Percentiles rank a stretch among this genome's conserved stretches.
These are phyloP conservation scores for Gracilaria gracilis DNA, from an alignment of 23 red algal genomes.

Conservation along the genomic window DNA sequence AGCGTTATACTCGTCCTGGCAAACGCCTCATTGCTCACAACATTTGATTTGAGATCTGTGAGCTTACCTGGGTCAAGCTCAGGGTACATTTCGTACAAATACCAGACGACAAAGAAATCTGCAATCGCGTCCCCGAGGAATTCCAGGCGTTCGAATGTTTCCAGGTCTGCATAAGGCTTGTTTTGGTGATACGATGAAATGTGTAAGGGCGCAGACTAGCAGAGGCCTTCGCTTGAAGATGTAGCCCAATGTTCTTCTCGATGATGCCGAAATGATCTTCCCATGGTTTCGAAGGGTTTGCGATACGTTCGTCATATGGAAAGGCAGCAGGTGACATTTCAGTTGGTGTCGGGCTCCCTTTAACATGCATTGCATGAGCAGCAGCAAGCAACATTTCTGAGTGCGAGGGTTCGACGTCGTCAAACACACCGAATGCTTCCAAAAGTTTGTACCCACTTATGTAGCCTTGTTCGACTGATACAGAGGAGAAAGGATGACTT, in stretches of 20 bases:
- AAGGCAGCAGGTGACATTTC: conserved; percentile 39
- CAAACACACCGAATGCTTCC: conserved; percentile 48
- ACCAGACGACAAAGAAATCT: conserved; percentile 67
- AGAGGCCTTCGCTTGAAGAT: conserved; percentile 62
- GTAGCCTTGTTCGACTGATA: conserved; percentile 53
- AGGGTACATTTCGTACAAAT: conserved; percentile 75
- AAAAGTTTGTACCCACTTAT: conserved; percentile 52
- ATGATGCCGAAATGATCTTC: conserved; percentile 65
- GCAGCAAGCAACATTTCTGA: conserved; percentile 64
- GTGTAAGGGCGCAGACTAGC: conserved; percentile 69
- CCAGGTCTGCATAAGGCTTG: conserved; percentile 8
- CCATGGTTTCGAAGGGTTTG: conserved; percentile 56
- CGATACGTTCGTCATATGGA: conserved; percentile 46
- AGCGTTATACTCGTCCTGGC: conserved; percentile 54
- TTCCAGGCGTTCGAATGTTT: conserved; percentile 76
- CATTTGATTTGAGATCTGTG: conserved; percentile 66
- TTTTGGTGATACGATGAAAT: conserved; percentile 49
- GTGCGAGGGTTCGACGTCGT: conserved; percentile 61
- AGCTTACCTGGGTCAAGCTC: conserved; percentile 71
- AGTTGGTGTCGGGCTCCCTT: conserved; percentile 23
- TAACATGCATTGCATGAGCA: conserved; percentile 67
- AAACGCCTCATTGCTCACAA: conserved; percentile 75
- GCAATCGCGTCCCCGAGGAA: conserved; percentile 77
- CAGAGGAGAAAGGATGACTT: conserved; percentile 17
- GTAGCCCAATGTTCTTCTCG: conserved; percentile 63